Percentiles rank a stretch among this genome's conserved stretches.
Evolutionary conservation across 768 basidiomycete species (phyloP).

Genomic region (Boletus sp.): DNA sequence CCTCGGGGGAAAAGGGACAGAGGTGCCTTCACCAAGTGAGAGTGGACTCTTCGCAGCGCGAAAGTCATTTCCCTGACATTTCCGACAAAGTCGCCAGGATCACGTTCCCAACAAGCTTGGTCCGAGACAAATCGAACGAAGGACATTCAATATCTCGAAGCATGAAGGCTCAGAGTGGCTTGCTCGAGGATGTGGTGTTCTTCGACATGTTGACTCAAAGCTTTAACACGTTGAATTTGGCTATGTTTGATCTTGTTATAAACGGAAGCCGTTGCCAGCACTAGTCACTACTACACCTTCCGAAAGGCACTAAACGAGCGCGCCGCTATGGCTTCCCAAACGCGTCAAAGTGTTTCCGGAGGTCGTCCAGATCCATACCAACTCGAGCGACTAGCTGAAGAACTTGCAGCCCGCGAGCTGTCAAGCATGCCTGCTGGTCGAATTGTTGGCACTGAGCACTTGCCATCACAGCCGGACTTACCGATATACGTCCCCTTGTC

Average conservation of each 20-base stretch:
- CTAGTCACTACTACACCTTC: not conserved
- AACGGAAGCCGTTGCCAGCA: conserved; percentile 24
- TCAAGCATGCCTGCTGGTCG: conserved; percentile 15
- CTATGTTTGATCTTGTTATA: conserved; percentile 24
- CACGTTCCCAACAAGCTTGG: too few relatives aligned
- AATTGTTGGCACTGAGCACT: conserved; percentile 8
- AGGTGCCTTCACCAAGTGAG: too few relatives aligned
- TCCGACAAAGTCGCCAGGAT: too few relatives aligned
- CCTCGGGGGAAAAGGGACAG: too few relatives aligned
- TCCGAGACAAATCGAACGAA: too few relatives aligned
- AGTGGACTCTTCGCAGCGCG: too few relatives aligned
- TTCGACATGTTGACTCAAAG: not conserved
- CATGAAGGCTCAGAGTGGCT: too few relatives aligned
- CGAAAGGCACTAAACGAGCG: not conserved
- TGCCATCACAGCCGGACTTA: conserved; percentile 41
- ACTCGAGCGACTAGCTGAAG: conserved; percentile 70
- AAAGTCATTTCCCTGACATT: too few relatives aligned
- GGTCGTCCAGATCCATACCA: conserved; percentile 53
- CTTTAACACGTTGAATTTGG: not conserved
- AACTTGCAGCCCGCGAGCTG: conserved; percentile 58
- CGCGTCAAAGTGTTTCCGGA: conserved; percentile 13
- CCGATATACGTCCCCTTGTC: conserved; percentile 72
- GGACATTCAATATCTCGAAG: too few relatives aligned
- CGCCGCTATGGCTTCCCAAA: conserved; percentile 17
- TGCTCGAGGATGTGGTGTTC: too few relatives aligned